Evolutionary conservation across 257 asterid genomes (phyloP).

Genomic region (Linaria vulgaris): DNA sequence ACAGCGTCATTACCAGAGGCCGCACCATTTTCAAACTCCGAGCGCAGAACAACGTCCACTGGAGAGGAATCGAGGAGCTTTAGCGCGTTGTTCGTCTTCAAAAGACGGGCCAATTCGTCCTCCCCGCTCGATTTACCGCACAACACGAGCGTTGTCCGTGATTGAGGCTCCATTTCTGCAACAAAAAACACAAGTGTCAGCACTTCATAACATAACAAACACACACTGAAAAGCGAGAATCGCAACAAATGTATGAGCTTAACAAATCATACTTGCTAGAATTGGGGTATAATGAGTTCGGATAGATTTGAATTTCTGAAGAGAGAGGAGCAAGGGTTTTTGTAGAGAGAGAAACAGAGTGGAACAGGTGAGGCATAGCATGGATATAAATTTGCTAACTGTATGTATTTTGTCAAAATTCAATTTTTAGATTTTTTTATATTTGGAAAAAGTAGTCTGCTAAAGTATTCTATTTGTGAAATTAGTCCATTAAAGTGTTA

Average conservation of each 20-base stretch:
- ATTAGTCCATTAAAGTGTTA: too few species aligned
- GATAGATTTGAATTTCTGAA: conserved; percentile 22
- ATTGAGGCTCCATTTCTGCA: conserved; percentile 63
- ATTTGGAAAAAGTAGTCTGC: too few species aligned
- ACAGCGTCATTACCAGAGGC: conserved; percentile 26
- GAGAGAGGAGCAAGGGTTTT: conserved; percentile 19
- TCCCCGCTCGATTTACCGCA: conserved; percentile 68
- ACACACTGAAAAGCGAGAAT: conserved; percentile 9
- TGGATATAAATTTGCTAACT: too few species aligned
- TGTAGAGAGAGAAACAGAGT: too few species aligned
- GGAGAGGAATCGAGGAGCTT: conserved; percentile 54
- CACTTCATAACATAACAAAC: not conserved
- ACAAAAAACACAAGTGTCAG: not conserved
- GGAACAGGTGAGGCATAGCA: conserved; percentile 36
- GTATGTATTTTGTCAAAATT: too few species aligned
- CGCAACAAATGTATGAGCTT: conserved; percentile 1
- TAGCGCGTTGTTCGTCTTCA: conserved; percentile 46
- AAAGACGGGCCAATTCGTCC: conserved; percentile 49
- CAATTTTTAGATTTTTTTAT: too few species aligned
- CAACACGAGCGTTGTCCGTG: conserved; percentile 44
- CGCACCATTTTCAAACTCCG: conserved; percentile 43
- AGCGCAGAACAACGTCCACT: conserved; percentile 39
- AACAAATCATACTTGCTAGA: conserved; percentile 24
- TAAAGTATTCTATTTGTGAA: too few species aligned
- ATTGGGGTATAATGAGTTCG: conserved; percentile 1